Evolutionary conservation across 495 filamentous ascomycete species (phyloP).

Genomic region (Hyaloscypha bicolor): DNA sequence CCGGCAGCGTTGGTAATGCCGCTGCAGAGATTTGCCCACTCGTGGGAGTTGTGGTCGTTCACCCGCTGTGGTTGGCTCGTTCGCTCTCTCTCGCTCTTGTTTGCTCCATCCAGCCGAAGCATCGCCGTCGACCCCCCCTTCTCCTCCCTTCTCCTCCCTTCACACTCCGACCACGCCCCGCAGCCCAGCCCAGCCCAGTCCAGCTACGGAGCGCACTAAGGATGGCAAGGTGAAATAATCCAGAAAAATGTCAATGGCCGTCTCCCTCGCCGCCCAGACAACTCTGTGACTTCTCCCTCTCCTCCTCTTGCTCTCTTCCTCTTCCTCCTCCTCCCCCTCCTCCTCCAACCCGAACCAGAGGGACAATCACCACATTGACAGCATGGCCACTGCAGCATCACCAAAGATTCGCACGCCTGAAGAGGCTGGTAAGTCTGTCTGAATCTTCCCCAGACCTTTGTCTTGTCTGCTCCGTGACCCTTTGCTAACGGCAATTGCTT

Average conservation of each 20-base stretch:
- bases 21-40: background rate
- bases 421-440: slow-evolving; percentile 45
- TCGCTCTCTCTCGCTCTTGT: no score
- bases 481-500: background rate
- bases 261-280: background rate
- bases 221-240: background rate
- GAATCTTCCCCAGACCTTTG: background rate
- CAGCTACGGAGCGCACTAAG: background rate
- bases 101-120: no score
- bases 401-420: slow-evolving; percentile 45
- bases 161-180: no score
- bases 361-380: slow-evolving; percentile 21
- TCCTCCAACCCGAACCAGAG: slow-evolving; percentile 14
- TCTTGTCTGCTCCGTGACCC: slow-evolving; percentile 8
- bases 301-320: background rate
- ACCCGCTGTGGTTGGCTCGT: background rate
- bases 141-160: no score
- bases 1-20: no score
- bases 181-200: background rate
- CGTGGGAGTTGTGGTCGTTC: background rate
- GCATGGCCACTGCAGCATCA: slow-evolving; percentile 38
- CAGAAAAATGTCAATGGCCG: background rate
- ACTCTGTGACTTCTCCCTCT: background rate
- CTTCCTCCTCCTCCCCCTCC: slow-evolving; percentile 15
- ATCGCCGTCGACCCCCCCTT: no score